phyloP scores from a whole-genome alignment of 768 basidiomycete species.

The Mycena capillaripes region DNA sequence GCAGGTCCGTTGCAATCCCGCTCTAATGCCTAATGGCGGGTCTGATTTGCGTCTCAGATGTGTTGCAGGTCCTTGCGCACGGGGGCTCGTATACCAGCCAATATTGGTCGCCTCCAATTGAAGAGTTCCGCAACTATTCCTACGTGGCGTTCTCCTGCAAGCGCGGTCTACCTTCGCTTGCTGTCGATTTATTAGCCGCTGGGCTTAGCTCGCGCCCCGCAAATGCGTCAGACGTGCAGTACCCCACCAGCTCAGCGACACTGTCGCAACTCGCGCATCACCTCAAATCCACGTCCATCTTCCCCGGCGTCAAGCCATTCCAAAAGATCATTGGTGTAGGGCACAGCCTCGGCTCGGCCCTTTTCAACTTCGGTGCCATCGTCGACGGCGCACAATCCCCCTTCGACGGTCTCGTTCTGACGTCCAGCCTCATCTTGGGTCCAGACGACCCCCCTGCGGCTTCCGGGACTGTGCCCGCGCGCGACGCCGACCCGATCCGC shows the following conservation, averaged over 20 bases:
- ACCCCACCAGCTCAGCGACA: no score
- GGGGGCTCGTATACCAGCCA: neutral
- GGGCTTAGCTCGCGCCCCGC: conserved; percentile 1
- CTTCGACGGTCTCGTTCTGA: conserved; percentile 5
- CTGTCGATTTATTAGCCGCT: conserved; percentile 10
- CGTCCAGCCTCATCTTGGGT: neutral
- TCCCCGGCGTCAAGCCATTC: neutral
- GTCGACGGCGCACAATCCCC: conserved; percentile 8
- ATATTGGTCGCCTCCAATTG: no score
- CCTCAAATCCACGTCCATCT: neutral
- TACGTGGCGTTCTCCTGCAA: neutral
- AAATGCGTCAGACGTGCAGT: conserved; percentile 6
- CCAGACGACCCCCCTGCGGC: neutral
- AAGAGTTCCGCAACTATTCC: conserved; percentile 3
- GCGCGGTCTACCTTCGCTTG: neutral
- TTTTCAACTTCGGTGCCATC: conserved; percentile 1
- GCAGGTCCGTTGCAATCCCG: no score
- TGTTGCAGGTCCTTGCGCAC: neutral
- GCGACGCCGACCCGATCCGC: conserved; percentile 4
- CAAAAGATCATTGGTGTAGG: no score
- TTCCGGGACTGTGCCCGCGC: neutral
- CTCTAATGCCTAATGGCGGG: no score
- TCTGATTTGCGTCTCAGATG: no score
- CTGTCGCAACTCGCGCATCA: neutral
- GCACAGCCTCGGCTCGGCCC: neutral